Conservation (phyloP, 257 asterid species). For the Nicotiana paniculata region DNA sequence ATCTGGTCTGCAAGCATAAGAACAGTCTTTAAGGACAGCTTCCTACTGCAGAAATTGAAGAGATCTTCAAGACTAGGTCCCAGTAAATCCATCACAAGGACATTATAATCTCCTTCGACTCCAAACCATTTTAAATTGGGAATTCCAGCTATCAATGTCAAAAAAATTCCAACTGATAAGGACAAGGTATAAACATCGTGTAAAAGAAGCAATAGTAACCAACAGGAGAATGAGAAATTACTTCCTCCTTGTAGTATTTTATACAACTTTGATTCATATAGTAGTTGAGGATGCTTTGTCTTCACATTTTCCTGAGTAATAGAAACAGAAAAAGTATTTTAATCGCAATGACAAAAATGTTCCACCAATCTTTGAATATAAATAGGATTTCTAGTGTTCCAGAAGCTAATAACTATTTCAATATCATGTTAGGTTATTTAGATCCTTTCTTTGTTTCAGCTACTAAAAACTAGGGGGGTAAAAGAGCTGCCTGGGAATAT, state of each 20-base stretch:
- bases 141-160: slow-evolving; percentile 57
- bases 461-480: not conserved
- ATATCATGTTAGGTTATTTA: too few species aligned
- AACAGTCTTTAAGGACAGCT: slow-evolving; percentile 80
- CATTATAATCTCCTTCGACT: slow-evolving; percentile 91
- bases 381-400: not conserved
- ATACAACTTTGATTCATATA: slow-evolving; percentile 72
- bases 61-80: slow-evolving; percentile 96
- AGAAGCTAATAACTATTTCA: not conserved
- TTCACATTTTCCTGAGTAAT: slow-evolving; percentile 70
- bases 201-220: slow-evolving; percentile 9
- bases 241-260: slow-evolving; percentile 85
- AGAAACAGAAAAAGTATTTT: not conserved
- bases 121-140: slow-evolving; percentile 84
- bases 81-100: slow-evolving; percentile 81
- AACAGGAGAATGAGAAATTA: slow-evolving; percentile 29
- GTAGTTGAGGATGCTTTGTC: slow-evolving; percentile 78
- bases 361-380: not conserved
- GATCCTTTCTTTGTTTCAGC: not conserved
- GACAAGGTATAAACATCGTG: slow-evolving; percentile 5
- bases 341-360: not conserved
- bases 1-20: slow-evolving; percentile 94
- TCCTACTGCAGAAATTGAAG: slow-evolving; percentile 81
- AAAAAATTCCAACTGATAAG: slow-evolving; percentile 9
- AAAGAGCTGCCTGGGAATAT: not conserved